Percentiles rank a stretch among this genome's conserved stretches.
Conservation (phyloP, 2,329 filamentous ascomycete genomes). For the Exophiala phaeomuriformis region DNA sequence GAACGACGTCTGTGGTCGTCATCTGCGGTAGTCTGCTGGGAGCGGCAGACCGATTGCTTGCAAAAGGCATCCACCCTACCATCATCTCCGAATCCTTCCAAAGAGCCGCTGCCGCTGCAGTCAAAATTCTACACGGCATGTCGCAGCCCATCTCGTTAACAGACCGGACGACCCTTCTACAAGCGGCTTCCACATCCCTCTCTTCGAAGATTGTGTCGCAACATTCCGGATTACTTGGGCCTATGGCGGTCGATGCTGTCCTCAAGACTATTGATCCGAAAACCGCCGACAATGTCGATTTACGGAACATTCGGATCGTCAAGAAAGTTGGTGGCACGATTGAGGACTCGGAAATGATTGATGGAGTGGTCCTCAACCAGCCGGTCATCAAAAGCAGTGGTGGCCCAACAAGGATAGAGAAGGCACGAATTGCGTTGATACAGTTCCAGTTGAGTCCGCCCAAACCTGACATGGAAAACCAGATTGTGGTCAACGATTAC, state of each 20-base stretch:
- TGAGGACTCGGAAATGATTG: conserved; percentile 94
- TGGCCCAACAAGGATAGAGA: conserved; percentile 88
- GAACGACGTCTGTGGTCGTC: conserved; percentile 95
- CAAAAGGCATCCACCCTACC: conserved; percentile 93
- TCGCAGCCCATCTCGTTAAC: conserved; percentile 83
- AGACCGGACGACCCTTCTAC: conserved; percentile 83
- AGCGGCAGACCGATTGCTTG: conserved; percentile 82
- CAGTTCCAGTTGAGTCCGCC: conserved; percentile 98
- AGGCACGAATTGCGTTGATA: conserved; percentile 92
- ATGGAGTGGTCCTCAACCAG: conserved; percentile 87
- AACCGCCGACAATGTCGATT: conserved; percentile 91
- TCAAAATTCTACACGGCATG: conserved; percentile 88
- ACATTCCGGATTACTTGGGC: conserved; percentile 88
- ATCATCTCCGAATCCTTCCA: conserved; percentile 98
- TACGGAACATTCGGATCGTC: conserved; percentile 92
- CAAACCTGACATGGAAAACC: conserved; percentile 99
- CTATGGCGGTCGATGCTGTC: conserved; percentile 96
- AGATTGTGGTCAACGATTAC: conserved; percentile 98
- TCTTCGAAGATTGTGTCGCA: conserved; percentile 98
- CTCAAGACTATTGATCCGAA: conserved; percentile 92
- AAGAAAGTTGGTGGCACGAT: conserved; percentile 98
- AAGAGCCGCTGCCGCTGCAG: conserved; percentile 79
- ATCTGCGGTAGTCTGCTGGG: conserved; percentile 92
- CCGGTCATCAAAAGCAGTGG: conserved; percentile 88
- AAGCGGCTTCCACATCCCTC: conserved; percentile 92